A percentile compares a stretch with the other conserved stretches of the same genome.
phyloP scores from a whole-genome alignment of 345 rosid species.

The Passiflora organensis region DNA sequence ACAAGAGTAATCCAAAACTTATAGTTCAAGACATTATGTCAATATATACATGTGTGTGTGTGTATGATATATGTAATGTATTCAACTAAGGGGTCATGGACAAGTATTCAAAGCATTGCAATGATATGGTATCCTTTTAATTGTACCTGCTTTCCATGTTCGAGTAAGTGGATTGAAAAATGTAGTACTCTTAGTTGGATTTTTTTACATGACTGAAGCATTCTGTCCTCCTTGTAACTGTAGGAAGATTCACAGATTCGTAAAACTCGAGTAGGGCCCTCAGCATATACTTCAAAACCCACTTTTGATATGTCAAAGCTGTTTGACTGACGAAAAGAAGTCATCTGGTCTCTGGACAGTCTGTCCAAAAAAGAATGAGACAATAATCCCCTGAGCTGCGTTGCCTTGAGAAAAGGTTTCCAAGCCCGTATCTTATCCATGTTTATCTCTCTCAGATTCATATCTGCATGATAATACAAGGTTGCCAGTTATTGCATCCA shows the following conservation, averaged over 20 bases:
- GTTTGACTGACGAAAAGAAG: constrained; percentile 29
- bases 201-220: constrained; percentile 45
- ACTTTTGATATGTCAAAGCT: constrained; percentile 47
- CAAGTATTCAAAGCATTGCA: no score
- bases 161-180: constrained; percentile 66
- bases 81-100: no score
- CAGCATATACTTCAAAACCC: constrained; percentile 92
- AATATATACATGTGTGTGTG: no score
- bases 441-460: constrained; percentile 71
- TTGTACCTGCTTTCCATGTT: constrained; percentile 47
- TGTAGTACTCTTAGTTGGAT: constrained; percentile 59
- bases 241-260: constrained; percentile 64
- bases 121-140: neutral
- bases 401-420: constrained; percentile 70
- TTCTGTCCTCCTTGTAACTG: constrained; percentile 36
- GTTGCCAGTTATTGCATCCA: constrained; percentile 2
- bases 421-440: constrained; percentile 90
- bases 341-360: constrained; percentile 37
- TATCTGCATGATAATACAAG: constrained; percentile 41
- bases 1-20: neutral
- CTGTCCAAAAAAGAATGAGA: constrained; percentile 44
- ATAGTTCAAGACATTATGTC: no score
- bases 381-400: constrained; percentile 45
- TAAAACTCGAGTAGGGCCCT: constrained; percentile 78
- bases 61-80: no score